phyloP scores from a whole-genome alignment of 768 basidiomycete genomes.

The Hirschioporus abietinus region DNA sequence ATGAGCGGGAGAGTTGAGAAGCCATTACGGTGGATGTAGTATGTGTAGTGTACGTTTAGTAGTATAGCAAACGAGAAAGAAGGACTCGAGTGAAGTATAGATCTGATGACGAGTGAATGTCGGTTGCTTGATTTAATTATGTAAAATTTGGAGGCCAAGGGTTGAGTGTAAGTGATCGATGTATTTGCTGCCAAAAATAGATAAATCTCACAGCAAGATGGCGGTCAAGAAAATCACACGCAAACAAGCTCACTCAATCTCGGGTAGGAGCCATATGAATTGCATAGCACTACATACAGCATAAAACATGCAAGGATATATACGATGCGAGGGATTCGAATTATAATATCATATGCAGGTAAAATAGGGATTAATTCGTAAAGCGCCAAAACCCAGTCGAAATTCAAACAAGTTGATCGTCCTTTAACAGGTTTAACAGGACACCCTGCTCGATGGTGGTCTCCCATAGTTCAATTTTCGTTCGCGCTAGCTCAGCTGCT shows the following conservation, averaged over 20 bases:
- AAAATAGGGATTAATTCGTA: background rate
- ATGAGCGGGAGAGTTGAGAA: background rate
- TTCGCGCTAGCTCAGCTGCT: conserved; percentile 47
- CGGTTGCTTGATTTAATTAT: too few relatives aligned
- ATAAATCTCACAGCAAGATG: background rate
- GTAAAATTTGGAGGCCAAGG: too few relatives aligned
- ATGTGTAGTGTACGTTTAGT: background rate
- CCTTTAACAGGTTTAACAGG: conserved; percentile 42
- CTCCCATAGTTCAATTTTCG: conserved; percentile 71
- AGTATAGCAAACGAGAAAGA: background rate
- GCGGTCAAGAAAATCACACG: too few relatives aligned
- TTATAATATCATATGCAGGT: background rate
- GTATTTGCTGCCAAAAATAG: background rate
- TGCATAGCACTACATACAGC: background rate
- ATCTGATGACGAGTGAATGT: background rate
- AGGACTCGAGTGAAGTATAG: background rate
- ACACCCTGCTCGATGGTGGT: conserved; percentile 65
- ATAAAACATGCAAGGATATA: background rate
- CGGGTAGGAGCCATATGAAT: background rate
- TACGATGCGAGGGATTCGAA: background rate
- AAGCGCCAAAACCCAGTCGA: background rate
- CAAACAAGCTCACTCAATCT: background rate
- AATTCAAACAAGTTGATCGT: conserved; percentile 10
- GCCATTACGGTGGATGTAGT: background rate
- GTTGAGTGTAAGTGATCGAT: background rate